Evolutionary conservation across 2,329 filamentous ascomycete species (phyloP), one percentile per base, ranked within the genome.

Genomic region (Fusarium equiseti): DNA sequence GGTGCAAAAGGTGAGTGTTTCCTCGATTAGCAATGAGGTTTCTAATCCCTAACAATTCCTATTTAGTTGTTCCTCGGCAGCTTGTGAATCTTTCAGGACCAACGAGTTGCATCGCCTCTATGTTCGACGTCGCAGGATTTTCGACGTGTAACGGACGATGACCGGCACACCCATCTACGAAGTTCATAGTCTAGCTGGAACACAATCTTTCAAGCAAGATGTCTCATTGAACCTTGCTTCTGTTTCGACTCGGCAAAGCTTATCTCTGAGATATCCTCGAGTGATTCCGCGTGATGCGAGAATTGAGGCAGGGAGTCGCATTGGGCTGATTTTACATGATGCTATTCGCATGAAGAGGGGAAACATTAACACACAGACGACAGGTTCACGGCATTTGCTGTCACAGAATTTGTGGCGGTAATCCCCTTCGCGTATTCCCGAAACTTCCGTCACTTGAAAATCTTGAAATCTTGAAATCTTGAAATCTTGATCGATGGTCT

Each of bases 31-130:
- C 43, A 57, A 57, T 22, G 43, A 49, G 40, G 27, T 50, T 49
- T 38, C 16, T 50, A 26, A 40, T 46, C 52, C 69, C 66, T 55
- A 44, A 68, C 49, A 29, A 44, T 31, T 20, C 46, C 52, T 53
- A 58, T 35, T 49, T 44, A 58, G 15, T 55, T 59, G 66, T 70
- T 61, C 73, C 73, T 75, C 73, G 73, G 73, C 70, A 76, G 70
- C 73, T 75, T 74, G 73, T 75, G 73, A 75, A 71, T 61, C 45
- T 55, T 44, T 43, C 29, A 22, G 53, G 46, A 63, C 48, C 71
- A 72, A 66, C 72, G 68, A 68, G 57, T 44, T 31, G 10, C 22
- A 48, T 27, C 46, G 42, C 43, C 49, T 54, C 56, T 45, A 40
- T 68, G 68, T 68, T 62, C 67, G 63, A 66, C 63, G 65, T 56